These are phyloP conservation scores for Hypoxylon intermedium DNA, from an alignment of 495 filamentous ascomycete genomes.

Conservation along the genomic window DNA sequence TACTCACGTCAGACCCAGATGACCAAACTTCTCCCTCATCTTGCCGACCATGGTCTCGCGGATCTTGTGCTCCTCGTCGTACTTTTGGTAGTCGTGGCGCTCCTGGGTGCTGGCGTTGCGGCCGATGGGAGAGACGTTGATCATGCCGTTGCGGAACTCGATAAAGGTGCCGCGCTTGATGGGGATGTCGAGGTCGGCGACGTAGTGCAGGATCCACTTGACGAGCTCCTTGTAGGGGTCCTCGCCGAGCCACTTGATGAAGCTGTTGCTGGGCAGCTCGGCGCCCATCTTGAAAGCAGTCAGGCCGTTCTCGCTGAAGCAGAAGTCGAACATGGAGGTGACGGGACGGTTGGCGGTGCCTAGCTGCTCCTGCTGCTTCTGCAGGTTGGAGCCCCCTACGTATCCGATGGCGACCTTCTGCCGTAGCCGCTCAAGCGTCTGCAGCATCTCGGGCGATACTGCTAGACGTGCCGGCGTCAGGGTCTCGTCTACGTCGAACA, in stretches of 20 bases:
- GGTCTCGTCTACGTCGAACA: slow-evolving; percentile 94
- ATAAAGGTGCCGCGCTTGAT: slow-evolving; percentile 95
- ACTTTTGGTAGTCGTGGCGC: slow-evolving; percentile 78
- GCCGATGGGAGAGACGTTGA: slow-evolving; percentile 93
- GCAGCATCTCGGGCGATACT: slow-evolving; percentile 80
- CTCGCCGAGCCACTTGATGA: slow-evolving; percentile 94
- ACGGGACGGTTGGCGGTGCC: slow-evolving; percentile 69
- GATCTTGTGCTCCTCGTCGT: slow-evolving; percentile 77
- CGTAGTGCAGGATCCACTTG: slow-evolving; percentile 84
- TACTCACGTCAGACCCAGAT: slow-evolving; percentile 82
- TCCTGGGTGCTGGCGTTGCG: slow-evolving; percentile 84
- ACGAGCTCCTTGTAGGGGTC: slow-evolving; percentile 88
- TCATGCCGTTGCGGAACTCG: slow-evolving; percentile 97
- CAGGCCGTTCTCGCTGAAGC: slow-evolving; percentile 94
- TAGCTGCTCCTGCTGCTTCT: slow-evolving; percentile 96
- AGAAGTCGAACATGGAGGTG: slow-evolving; percentile 89
- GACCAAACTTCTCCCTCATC: slow-evolving; percentile 79
- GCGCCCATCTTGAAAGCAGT: slow-evolving; percentile 84
- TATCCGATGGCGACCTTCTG: slow-evolving; percentile 91
- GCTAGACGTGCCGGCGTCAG: slow-evolving; percentile 76
- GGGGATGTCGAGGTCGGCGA: slow-evolving; percentile 86
- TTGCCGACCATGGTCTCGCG: slow-evolving; percentile 73
- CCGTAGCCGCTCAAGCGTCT: slow-evolving; percentile 77
- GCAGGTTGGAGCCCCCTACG: slow-evolving; percentile 85
- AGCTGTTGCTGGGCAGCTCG: slow-evolving; percentile 73